Conservation (phyloP, 352 stramenopile species). For the Halophytophthora polymorphica region DNA sequence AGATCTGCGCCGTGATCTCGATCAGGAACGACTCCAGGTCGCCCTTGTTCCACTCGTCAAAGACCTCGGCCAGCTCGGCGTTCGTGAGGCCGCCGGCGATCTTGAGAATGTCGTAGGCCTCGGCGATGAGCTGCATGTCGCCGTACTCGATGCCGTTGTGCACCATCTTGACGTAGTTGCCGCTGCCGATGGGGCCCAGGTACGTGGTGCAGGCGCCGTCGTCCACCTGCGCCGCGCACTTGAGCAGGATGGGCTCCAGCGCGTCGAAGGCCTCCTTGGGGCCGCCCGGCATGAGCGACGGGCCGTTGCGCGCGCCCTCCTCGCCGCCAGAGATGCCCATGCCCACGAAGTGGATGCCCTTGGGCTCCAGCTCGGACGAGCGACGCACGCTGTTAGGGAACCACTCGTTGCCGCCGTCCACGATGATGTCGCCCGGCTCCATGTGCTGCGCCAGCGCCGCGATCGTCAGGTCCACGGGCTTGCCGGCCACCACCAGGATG, state of each 20-base stretch:
- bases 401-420: constrained; percentile 99
- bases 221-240: constrained; percentile 95
- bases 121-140: constrained; percentile 99
- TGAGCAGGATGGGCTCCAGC: constrained; percentile 96
- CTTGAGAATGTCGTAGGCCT: constrained; percentile 98
- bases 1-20: constrained; percentile 98
- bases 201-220: constrained; percentile 96
- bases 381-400: constrained; percentile 97
- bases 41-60: constrained; percentile 97
- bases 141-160: constrained; percentile 99
- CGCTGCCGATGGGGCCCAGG: constrained; percentile 92
- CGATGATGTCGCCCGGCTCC: constrained; percentile 96
- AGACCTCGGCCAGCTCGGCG: constrained; percentile 90
- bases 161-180: constrained; percentile 99
- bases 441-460: constrained; percentile 81
- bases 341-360: constrained; percentile 97
- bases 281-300: constrained; percentile 98
- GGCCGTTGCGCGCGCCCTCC: constrained; percentile 97
- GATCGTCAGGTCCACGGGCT: constrained; percentile 94
- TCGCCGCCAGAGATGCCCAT: constrained; percentile 99
- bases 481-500: constrained; percentile 97
- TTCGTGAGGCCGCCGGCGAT: constrained; percentile 89
- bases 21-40: constrained; percentile 98
- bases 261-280: constrained; percentile 95
- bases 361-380: constrained; percentile 89